Conservation (phyloP, 1,284 basidiomycete genomes). For the Tremellales sp. region DNA sequence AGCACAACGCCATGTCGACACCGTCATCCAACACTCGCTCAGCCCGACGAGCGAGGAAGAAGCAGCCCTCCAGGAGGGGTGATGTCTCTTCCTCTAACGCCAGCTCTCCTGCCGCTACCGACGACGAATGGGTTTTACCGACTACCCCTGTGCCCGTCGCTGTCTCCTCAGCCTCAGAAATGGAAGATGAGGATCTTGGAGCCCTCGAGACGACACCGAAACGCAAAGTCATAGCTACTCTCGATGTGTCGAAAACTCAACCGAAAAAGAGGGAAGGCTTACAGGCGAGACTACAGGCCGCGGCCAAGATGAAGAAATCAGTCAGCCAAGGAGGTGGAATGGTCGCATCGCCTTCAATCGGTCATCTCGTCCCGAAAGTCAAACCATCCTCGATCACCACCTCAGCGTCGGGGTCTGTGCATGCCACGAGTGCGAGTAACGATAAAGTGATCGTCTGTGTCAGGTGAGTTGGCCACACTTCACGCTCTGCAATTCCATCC, state of each 20-base stretch:
- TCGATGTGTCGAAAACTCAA: slow-evolving; percentile 14
- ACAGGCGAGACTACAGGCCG: slow-evolving; percentile 22
- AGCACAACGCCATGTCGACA: slow-evolving; percentile 21
- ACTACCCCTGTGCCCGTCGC: no score
- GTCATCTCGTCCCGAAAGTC: neutral
- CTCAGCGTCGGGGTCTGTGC: neutral
- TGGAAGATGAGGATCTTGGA: neutral
- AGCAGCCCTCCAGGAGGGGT: slow-evolving; percentile 25
- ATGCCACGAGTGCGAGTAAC: neutral
- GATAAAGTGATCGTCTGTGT: slow-evolving; percentile 48
- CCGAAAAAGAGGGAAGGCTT: slow-evolving; percentile 25
- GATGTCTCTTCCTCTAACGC: slow-evolving; percentile 34
- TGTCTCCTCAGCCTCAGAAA: neutral
- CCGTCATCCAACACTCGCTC: slow-evolving; percentile 9
- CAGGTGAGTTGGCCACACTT: slow-evolving; percentile 28
- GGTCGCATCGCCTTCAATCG: neutral
- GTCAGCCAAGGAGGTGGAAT: slow-evolving; percentile 14
- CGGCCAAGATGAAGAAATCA: slow-evolving; percentile 27
- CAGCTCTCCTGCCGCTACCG: slow-evolving; percentile 12
- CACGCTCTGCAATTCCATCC: neutral
- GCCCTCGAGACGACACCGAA: slow-evolving; percentile 26
- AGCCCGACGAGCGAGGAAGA: slow-evolving; percentile 14
- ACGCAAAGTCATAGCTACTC: slow-evolving; percentile 20
- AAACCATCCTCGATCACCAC: neutral
- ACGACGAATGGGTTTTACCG: slow-evolving; percentile 10